Percentiles rank a stretch among this genome's conserved stretches.
These are phyloP conservation scores for Hibiscus tridactylites DNA, from an alignment of 345 rosid genomes.

Conservation along the genomic window DNA sequence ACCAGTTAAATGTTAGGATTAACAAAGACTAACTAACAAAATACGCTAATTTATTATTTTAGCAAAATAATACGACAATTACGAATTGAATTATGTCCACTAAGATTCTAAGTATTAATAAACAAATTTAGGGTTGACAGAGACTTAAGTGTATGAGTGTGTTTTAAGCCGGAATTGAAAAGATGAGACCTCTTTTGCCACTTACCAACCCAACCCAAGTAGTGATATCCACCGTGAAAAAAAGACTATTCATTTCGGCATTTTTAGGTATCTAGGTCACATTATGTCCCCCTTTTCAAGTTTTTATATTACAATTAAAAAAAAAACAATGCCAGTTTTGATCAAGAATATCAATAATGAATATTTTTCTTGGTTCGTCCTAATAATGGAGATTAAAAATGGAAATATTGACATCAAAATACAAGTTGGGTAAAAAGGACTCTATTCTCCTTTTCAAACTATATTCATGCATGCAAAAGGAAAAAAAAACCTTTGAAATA, in stretches of 20 bases:
- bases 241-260: neutral
- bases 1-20: no score
- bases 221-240: neutral
- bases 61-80: no score
- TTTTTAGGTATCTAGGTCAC: constrained; percentile 22
- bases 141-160: constrained; percentile 21
- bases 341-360: no score
- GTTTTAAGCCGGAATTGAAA: constrained; percentile 23
- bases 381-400: constrained; percentile 11
- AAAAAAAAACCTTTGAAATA: neutral
- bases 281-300: neutral
- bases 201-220: constrained; percentile 34
- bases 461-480: neutral
- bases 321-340: neutral
- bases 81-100: no score
- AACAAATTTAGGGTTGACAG: constrained; percentile 17
- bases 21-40: no score
- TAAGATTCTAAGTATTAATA: no score
- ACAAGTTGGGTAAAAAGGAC: constrained; percentile 19
- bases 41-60: no score
- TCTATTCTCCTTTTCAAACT: constrained; percentile 1
- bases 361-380: neutral
- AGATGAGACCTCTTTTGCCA: constrained; percentile 32
- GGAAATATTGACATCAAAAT: constrained; percentile 13
- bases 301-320: neutral